These are phyloP conservation scores for Phytophthora agathidicida DNA, from an alignment of 352 stramenopile genomes.

Conservation along the genomic window DNA sequence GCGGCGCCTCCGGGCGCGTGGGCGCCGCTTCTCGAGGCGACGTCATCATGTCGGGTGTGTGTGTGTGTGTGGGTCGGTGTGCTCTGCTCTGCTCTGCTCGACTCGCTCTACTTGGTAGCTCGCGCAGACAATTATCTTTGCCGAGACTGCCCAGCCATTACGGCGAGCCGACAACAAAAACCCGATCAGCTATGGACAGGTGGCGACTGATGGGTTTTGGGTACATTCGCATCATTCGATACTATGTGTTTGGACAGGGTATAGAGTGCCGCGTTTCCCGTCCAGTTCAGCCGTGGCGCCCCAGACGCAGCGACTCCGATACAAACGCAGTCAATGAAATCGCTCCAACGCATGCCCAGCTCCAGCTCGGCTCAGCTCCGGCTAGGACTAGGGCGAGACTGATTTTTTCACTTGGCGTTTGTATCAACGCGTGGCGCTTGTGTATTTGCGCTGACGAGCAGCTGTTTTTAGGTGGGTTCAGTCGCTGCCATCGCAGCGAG, in stretches of 20 bases:
- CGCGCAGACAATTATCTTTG: conserved; percentile 48
- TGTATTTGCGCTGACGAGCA: conserved; percentile 2
- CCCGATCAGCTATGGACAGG: conserved; percentile 3
- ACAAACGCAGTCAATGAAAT: conserved; percentile 34
- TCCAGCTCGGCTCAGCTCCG: conserved; percentile 6
- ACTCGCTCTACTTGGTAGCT: too few species aligned
- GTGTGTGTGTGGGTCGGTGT: too few species aligned
- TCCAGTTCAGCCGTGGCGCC: conserved; percentile 34
- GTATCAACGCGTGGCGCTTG: conserved; percentile 33
- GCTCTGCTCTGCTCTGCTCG: too few species aligned
- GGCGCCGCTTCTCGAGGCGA: conserved; percentile 35
- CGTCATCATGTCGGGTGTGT: conserved; percentile 36
- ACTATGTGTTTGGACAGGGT: background rate
- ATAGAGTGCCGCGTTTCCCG: background rate
- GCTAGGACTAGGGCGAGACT: conserved; percentile 27
- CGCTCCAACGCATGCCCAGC: conserved; percentile 25
- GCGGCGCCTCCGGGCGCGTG: conserved; percentile 15
- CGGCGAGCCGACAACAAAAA: conserved; percentile 31
- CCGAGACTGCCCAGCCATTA: conserved; percentile 33
- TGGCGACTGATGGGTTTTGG: background rate
- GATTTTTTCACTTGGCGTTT: conserved; percentile 34
- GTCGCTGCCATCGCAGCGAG: too few species aligned
- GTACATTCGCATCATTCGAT: background rate
- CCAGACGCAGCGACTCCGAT: conserved; percentile 20
- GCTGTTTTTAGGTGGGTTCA: conserved; percentile 26